phyloP scores from a whole-genome alignment of 805 yeast genomes.

The Candida boleticola region DNA sequence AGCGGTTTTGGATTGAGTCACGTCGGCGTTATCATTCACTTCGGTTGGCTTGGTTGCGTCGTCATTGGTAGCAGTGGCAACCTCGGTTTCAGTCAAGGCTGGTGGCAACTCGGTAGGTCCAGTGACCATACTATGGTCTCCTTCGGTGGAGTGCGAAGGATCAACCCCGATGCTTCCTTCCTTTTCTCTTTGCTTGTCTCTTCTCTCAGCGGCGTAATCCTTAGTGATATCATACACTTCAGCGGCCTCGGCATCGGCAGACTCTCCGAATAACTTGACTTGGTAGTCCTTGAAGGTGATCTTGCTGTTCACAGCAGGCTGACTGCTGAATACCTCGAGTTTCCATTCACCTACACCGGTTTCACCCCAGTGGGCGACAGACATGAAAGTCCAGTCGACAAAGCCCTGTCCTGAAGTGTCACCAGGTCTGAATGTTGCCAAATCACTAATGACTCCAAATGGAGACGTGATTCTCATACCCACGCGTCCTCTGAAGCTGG shows the following conservation, averaged over 20 bases:
- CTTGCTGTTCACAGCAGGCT: not conserved
- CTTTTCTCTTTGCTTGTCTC: conserved; percentile 14
- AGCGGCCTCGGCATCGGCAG: conserved; percentile 61
- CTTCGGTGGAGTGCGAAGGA: not conserved
- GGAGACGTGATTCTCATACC: conserved; percentile 72
- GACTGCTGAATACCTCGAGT: conserved; percentile 51
- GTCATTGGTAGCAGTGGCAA: not conserved
- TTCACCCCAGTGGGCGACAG: conserved; percentile 99
- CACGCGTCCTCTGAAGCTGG: conserved; percentile 68
- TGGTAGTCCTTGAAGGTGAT: conserved; percentile 64
- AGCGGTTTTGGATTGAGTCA: conserved; percentile 1
- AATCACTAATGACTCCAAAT: conserved; percentile 63
- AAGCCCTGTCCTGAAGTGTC: conserved; percentile 65
- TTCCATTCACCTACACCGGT: conserved; percentile 79
- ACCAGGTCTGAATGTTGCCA: conserved; percentile 63
- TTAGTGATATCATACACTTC: conserved; percentile 50
- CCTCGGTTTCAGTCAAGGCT: not conserved
- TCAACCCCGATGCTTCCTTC: conserved; percentile 1
- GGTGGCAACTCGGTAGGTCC: not conserved
- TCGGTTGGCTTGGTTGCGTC: not conserved
- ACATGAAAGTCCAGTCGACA: conserved; percentile 85
- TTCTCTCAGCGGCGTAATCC: conserved; percentile 43
- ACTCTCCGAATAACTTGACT: conserved; percentile 78
- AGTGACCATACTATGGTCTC: not conserved
- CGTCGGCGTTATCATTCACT: not conserved